These are phyloP conservation scores for Taphrina flavorubra DNA, from an alignment of 1,139 yeast genomes.

Conservation along the genomic window DNA sequence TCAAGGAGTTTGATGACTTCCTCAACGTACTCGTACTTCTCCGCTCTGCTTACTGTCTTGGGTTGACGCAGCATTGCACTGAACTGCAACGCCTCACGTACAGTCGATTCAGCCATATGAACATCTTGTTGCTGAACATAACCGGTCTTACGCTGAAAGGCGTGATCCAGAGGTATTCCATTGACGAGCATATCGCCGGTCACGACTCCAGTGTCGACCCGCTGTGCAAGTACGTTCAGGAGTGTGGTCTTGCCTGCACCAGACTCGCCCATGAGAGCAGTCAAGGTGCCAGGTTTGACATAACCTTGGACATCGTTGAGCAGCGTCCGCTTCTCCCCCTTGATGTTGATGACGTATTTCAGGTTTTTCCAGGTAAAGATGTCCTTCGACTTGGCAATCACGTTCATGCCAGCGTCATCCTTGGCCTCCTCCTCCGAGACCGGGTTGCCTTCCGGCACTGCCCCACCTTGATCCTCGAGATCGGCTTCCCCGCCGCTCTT, in stretches of 20 bases:
- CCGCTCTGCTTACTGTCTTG: conserved; percentile 58
- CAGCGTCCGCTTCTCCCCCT: conserved; percentile 56
- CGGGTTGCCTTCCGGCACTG: conserved; percentile 20
- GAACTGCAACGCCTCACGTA: conserved; percentile 75
- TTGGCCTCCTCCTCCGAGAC: conserved; percentile 22
- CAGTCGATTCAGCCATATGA: conserved; percentile 73
- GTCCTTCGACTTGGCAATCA: conserved; percentile 47
- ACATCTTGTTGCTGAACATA: conserved; percentile 84
- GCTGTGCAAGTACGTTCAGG: conserved; percentile 74
- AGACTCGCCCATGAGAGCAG: conserved; percentile 85
- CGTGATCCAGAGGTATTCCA: conserved; percentile 67
- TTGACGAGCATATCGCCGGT: conserved; percentile 77
- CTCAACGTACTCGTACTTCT: conserved; percentile 74
- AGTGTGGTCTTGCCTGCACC: conserved; percentile 88
- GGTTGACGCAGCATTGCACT: conserved; percentile 80
- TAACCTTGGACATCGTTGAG: conserved; percentile 66
- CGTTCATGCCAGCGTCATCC: conserved; percentile 24
- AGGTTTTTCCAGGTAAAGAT: conserved; percentile 58
- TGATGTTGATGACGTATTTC: conserved; percentile 55
- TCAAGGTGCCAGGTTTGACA: conserved; percentile 76
- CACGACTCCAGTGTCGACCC: conserved; percentile 77
- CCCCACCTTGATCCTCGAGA: conserved; percentile 28
- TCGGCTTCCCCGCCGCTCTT: conserved; percentile 47
- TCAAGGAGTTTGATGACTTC: conserved; percentile 70
- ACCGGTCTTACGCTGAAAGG: conserved; percentile 82